Evolutionary conservation across 2,329 filamentous ascomycete genomes (phyloP).

Genomic region (Diaporthe capsici): DNA sequence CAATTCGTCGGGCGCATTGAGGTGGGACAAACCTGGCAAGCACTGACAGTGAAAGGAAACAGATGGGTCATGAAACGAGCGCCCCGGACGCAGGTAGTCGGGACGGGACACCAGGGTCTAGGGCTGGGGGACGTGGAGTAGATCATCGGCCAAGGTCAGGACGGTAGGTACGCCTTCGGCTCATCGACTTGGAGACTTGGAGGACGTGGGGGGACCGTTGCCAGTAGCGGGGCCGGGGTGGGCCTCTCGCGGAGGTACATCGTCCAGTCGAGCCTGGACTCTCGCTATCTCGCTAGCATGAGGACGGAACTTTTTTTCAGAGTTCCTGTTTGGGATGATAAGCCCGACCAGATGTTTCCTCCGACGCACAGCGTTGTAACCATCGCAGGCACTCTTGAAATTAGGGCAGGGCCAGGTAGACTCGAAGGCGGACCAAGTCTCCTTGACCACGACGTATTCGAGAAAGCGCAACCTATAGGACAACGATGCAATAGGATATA

Average conservation of each 20-base stretch:
- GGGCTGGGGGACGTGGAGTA: conserved; percentile 25
- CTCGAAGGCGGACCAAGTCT: not conserved
- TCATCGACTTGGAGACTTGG: conserved; percentile 22
- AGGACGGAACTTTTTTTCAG: not conserved
- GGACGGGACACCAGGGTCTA: conserved; percentile 27
- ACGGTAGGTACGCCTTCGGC: conserved; percentile 21
- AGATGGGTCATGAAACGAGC: conserved; percentile 37
- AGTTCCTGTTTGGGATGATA: not conserved
- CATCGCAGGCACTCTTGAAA: not conserved
- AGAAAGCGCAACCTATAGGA: not conserved
- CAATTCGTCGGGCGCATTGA: conserved; percentile 12
- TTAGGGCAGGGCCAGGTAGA: not conserved
- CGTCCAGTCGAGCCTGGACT: conserved; percentile 6
- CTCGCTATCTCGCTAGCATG: conserved; percentile 3
- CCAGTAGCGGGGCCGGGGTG: conserved; percentile 10
- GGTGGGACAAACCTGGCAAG: conserved; percentile 25
- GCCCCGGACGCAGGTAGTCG: conserved; percentile 26
- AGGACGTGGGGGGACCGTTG: conserved; percentile 22
- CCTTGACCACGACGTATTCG: not conserved
- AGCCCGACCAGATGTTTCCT: not conserved
- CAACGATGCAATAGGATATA: not conserved
- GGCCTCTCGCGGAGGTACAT: not conserved
- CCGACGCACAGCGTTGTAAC: not conserved
- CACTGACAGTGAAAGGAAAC: conserved; percentile 28
- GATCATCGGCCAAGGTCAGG: conserved; percentile 31